phyloP scores from a whole-genome alignment of 805 yeast genomes.

The Debaryomyces prosopidis region DNA sequence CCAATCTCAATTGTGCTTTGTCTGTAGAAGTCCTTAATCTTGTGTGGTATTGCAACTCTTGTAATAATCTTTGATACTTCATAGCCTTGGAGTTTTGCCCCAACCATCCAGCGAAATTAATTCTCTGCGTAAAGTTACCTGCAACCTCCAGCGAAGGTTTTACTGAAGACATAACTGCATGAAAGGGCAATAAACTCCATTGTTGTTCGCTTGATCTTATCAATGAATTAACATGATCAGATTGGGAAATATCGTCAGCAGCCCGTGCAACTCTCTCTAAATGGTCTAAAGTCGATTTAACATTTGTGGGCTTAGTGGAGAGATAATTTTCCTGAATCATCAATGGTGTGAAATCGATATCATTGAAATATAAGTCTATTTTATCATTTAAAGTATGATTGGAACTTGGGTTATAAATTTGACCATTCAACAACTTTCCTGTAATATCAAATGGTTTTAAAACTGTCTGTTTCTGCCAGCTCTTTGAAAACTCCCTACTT shows the following conservation, averaged over 20 bases:
- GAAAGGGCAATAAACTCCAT: conserved; percentile 92
- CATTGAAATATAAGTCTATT: conserved; percentile 88
- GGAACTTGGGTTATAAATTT: conserved; percentile 53
- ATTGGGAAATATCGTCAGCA: conserved; percentile 81
- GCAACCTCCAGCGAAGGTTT: conserved; percentile 73
- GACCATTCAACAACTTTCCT: conserved; percentile 60
- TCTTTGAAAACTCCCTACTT: conserved; percentile 57
- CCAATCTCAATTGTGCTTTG: conserved; percentile 70
- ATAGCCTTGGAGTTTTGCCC: conserved; percentile 87
- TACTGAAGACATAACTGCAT: conserved; percentile 83
- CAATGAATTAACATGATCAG: conserved; percentile 76
- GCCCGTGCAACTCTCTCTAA: conserved; percentile 71
- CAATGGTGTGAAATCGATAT: conserved; percentile 89
- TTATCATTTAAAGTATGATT: conserved; percentile 71
- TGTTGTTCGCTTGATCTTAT: conserved; percentile 91
- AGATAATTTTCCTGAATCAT: conserved; percentile 96
- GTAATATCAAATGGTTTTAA: conserved; percentile 91
- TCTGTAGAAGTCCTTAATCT: conserved; percentile 78
- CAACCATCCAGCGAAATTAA: conserved; percentile 80
- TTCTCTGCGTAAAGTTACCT: conserved; percentile 68
- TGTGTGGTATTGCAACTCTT: conserved; percentile 86
- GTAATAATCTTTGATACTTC: conserved; percentile 76
- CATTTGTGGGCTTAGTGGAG: conserved; percentile 56
- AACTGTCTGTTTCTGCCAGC: conserved; percentile 90
- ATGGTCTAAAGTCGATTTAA: conserved; percentile 48